Percentiles rank a stretch among this genome's conserved stretches.
phyloP scores from a whole-genome alignment of 2,329 filamentous ascomycete species.

The Dothiorella sarmentorum region DNA sequence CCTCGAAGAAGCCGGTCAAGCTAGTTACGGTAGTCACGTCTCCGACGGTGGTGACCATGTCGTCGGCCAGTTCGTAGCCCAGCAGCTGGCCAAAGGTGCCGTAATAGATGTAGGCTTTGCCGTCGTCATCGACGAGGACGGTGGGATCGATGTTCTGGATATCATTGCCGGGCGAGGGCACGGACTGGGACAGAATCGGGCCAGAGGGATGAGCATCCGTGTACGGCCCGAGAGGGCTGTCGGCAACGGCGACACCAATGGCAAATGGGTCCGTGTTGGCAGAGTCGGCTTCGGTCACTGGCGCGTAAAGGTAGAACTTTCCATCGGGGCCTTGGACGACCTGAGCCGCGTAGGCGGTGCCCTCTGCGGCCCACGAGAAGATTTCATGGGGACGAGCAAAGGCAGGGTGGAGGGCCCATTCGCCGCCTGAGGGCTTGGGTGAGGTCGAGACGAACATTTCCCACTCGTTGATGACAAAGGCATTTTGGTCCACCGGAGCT shows the following conservation, averaged over 20 bases:
- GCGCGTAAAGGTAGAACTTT: slow-evolving; percentile 39
- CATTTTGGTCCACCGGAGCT: slow-evolving; percentile 29
- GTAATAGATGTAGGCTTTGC: slow-evolving; percentile 38
- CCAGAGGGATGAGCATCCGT: slow-evolving; percentile 34
- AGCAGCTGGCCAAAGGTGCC: slow-evolving; percentile 38
- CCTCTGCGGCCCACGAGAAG: slow-evolving; percentile 36
- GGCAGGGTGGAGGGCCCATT: slow-evolving; percentile 35
- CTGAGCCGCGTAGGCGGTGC: slow-evolving; percentile 38
- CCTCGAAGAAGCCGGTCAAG: slow-evolving; percentile 39
- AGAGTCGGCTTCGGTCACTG: slow-evolving; percentile 30
- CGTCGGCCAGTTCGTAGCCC: slow-evolving; percentile 33
- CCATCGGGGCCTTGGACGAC: slow-evolving; percentile 35
- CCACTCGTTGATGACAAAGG: slow-evolving; percentile 40
- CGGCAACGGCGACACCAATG: slow-evolving; percentile 39
- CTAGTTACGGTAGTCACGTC: slow-evolving; percentile 24
- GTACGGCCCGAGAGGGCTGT: slow-evolving; percentile 36
- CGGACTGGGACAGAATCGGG: slow-evolving; percentile 37
- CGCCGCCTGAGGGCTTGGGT: slow-evolving; percentile 28
- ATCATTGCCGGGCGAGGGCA: slow-evolving; percentile 31
- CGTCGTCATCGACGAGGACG: slow-evolving; percentile 37
- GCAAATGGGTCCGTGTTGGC: slow-evolving; percentile 35
- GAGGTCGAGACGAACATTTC: slow-evolving; percentile 30
- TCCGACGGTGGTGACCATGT: slow-evolving; percentile 38
- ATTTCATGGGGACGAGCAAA: slow-evolving; percentile 32
- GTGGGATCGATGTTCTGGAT: slow-evolving; percentile 44